Evolutionary conservation across 192 early-diverging fungal species (phyloP).

Genomic region (Coemansia interrupta): DNA sequence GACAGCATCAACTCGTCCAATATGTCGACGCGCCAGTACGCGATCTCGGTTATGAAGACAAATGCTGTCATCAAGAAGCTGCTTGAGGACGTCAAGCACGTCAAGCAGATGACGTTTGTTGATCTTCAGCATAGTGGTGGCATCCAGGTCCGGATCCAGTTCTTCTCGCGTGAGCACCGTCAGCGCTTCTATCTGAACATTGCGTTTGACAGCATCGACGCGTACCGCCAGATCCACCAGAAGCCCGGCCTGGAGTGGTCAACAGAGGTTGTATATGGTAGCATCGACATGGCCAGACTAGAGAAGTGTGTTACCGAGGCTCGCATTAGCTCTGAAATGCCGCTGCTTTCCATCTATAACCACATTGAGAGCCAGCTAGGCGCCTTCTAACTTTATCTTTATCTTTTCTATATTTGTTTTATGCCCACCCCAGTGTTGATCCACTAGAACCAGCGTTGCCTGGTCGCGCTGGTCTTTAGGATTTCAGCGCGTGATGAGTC

Average conservation of each 20-base stretch:
- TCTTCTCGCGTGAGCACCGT: constrained; percentile 38
- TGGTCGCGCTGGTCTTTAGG: too few relatives aligned
- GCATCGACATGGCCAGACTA: constrained; percentile 19
- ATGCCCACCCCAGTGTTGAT: too few relatives aligned
- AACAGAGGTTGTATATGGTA: constrained; percentile 37
- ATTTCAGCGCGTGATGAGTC: too few relatives aligned
- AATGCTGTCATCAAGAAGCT: constrained; percentile 39
- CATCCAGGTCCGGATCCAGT: constrained; percentile 41
- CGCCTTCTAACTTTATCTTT: constrained; percentile 10
- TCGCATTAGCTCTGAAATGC: constrained; percentile 14
- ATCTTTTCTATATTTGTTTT: not conserved
- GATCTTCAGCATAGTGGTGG: constrained; percentile 31
- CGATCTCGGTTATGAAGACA: constrained; percentile 41
- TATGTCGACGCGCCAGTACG: constrained; percentile 30
- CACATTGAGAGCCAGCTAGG: constrained; percentile 38
- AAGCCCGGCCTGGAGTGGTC: constrained; percentile 37
- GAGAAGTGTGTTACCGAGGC: constrained; percentile 24
- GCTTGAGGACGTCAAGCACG: constrained; percentile 36
- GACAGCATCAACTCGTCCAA: constrained; percentile 15
- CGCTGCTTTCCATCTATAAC: constrained; percentile 46
- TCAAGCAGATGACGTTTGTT: constrained; percentile 43
- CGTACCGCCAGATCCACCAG: constrained; percentile 26
- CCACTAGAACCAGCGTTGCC: too few relatives aligned
- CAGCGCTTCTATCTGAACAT: constrained; percentile 45
- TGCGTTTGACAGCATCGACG: constrained; percentile 23